Percentiles rank a stretch among this genome's conserved stretches.
Conservation (phyloP, 345 rosid genomes). For the Salix caprea region DNA sequence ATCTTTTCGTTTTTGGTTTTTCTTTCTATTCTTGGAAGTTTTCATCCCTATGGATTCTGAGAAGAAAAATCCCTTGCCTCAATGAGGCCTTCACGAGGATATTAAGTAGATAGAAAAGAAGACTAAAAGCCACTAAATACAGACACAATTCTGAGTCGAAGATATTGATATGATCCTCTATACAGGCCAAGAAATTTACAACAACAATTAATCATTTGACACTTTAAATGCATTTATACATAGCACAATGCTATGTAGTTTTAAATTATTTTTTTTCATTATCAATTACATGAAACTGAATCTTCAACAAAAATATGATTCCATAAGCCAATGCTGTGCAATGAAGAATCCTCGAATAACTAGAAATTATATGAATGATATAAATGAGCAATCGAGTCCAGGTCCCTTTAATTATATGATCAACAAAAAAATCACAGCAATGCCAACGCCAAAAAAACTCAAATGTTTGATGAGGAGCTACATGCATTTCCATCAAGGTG, state of each 20-base stretch:
- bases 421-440: background rate
- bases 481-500: background rate
- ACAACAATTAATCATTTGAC: background rate
- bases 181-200: background rate
- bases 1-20: constrained; percentile 20
- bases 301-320: background rate
- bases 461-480: background rate
- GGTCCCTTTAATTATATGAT: background rate
- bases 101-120: constrained; percentile 25
- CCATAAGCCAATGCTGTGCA: background rate
- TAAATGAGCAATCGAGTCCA: background rate
- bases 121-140: background rate
- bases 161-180: background rate
- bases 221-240: background rate
- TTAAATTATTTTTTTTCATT: background rate
- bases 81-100: constrained; percentile 39
- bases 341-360: background rate
- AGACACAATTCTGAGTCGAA: background rate
- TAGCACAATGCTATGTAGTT: background rate
- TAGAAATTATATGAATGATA: background rate
- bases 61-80: constrained; percentile 18
- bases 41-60: constrained; percentile 19
- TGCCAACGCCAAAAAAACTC: background rate
- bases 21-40: constrained; percentile 29
- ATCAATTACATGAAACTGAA: background rate